Evolutionary conservation across 225 moss, liverwort and hornwort species (phyloP), one percentile per base, ranked within the genome.

Genomic region (Asterella californica): DNA sequence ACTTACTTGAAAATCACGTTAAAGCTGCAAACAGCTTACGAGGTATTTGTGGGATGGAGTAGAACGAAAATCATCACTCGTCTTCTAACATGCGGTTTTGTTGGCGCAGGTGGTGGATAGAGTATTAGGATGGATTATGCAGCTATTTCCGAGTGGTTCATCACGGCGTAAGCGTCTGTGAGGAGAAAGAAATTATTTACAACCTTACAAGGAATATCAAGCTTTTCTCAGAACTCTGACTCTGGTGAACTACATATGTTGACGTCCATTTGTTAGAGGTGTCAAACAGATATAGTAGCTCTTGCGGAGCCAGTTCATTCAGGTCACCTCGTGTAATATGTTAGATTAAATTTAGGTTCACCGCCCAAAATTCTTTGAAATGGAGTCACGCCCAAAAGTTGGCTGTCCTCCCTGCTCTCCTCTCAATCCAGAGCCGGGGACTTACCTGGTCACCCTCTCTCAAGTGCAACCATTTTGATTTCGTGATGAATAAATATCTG

Each of bases 81-180:
- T 34, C 32, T 57, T 37, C 53, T 75, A 37, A 53, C 48, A 18
- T 57, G 22, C 30, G 32, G 53, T 25, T n/a, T 19, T 79, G 47
- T 22, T 9, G 8, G 72, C 61, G 36, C 82, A 87, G 87, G 87
- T 94, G 85, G 96, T 96, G 76, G 94, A 96, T 76, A 92, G 94
- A 48, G 91, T 96, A 27, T 85, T 96, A 42, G 94, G 90, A 68
- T 96, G 96, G 96, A 94, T 96, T 74, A 90, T 96, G 89, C 96
- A 94, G 84, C 86, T 96, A 67, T 94, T 96, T 79, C 96, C 94
- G 60, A 78, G 91, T 88, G 89, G 92, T 74, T 87, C 83, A 83
- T 90, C 91, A 42, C 90, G 96, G 89, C 96, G 96, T 72, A 90
- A 87, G 79, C 85, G 83, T 55, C 83, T 88, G 34, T 88, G 83